Evolutionary conservation across 345 rosid species (phyloP).

Genomic region (Populus nigra): DNA sequence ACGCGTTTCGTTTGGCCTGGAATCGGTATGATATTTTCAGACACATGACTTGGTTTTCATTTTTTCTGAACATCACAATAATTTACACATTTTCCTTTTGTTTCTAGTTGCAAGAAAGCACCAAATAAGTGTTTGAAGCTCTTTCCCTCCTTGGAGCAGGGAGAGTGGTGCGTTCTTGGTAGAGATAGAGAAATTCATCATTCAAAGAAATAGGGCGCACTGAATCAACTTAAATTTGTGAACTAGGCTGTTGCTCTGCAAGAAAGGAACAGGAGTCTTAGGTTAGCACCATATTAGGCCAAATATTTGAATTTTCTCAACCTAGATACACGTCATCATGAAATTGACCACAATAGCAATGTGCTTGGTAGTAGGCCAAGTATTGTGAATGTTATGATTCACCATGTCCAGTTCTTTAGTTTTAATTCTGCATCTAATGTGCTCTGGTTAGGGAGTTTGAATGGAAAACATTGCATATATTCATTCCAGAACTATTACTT

Average conservation of each 20-base stretch:
- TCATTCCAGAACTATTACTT: background rate
- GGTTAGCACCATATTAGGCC: background rate
- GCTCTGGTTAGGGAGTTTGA: background rate
- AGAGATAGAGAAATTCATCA: background rate
- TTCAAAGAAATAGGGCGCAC: background rate
- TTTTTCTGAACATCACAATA: background rate
- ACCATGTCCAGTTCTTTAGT: background rate
- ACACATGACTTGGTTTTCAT: conserved; percentile 8
- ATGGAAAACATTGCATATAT: background rate
- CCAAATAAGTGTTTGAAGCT: background rate
- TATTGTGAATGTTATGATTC: background rate
- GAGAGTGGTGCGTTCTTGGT: background rate
- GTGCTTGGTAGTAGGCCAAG: background rate
- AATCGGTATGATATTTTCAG: conserved; percentile 54
- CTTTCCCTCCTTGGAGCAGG: background rate
- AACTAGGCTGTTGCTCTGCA: background rate
- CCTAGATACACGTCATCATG: background rate
- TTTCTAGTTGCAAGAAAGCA: background rate
- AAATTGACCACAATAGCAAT: background rate
- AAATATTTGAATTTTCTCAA: background rate
- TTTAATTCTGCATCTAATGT: background rate
- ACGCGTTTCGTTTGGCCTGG: conserved; percentile 86
- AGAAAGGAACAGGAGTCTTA: background rate
- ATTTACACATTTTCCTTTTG: background rate
- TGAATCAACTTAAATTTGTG: background rate